phyloP scores from a whole-genome alignment of 257 asterid species.

The Solanum piurae region DNA sequence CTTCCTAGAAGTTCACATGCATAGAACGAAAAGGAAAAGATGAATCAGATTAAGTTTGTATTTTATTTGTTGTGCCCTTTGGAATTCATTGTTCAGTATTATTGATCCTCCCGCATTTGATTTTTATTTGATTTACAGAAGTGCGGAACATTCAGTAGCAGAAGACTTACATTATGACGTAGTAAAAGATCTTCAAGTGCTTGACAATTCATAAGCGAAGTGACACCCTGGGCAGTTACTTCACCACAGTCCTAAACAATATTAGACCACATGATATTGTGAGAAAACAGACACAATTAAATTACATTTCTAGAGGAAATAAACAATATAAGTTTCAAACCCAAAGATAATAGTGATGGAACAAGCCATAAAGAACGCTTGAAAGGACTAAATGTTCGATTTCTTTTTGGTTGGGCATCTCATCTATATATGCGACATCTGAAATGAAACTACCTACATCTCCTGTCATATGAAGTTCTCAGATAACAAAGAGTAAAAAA shows the following conservation, averaged over 20 bases:
- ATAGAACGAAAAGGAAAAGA: background rate
- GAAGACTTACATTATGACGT: slow-evolving; percentile 60
- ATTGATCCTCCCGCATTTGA: background rate
- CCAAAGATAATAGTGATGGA: background rate
- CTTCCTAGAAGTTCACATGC: background rate
- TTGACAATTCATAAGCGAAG: slow-evolving; percentile 54
- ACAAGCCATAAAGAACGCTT: background rate
- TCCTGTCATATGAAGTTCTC: background rate
- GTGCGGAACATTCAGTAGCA: background rate
- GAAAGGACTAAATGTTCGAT: background rate
- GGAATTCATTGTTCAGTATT: background rate
- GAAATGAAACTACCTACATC: background rate
- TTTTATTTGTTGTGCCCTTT: background rate
- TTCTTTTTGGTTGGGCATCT: background rate
- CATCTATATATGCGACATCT: background rate
- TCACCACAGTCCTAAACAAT: slow-evolving; percentile 72
- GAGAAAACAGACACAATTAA: background rate
- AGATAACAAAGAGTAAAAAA: background rate
- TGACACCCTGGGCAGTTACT: slow-evolving; percentile 48
- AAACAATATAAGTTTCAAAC: background rate
- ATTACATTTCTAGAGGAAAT: background rate
- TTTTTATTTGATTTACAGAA: background rate
- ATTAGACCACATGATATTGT: slow-evolving; percentile 4
- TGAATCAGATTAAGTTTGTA: background rate
- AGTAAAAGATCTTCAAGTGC: slow-evolving; percentile 78